phyloP scores from a whole-genome alignment of 2,329 filamentous ascomycete genomes.

The Chalara sp. region DNA sequence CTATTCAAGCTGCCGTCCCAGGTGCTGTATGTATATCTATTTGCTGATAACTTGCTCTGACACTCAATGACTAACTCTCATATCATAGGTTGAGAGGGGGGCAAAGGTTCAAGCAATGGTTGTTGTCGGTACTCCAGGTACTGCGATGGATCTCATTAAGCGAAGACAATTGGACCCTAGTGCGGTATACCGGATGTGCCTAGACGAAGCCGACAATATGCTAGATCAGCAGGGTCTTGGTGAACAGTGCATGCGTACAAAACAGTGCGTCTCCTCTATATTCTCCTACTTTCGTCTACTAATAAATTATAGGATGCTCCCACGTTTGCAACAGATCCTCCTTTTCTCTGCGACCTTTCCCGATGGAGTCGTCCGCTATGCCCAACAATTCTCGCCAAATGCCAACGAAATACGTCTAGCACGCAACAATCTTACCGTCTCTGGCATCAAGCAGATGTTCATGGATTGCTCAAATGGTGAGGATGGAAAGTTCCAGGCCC shows the following conservation, averaged over 20 bases:
- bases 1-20: conserved; percentile 77
- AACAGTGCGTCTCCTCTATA: conserved; percentile 53
- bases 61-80: no score
- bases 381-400: conserved; percentile 74
- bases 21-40: conserved; percentile 44
- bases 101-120: conserved; percentile 68
- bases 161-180: conserved; percentile 66
- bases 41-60: no score
- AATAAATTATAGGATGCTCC: conserved; percentile 53
- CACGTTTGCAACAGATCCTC: conserved; percentile 74
- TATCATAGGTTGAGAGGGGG: conserved; percentile 40
- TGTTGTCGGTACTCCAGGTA: conserved; percentile 90
- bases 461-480: conserved; percentile 81
- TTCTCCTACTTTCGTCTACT: conserved; percentile 3
- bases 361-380: conserved; percentile 76
- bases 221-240: conserved; percentile 90
- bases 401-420: conserved; percentile 83
- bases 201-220: conserved; percentile 99
- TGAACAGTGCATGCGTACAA: conserved; percentile 89
- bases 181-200: conserved; percentile 72
- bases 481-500: conserved; percentile 72
- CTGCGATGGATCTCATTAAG: conserved; percentile 80
- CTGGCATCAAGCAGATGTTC: conserved; percentile 96
- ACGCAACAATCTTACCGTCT: conserved; percentile 88
- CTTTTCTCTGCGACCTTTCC: conserved; percentile 94